Conservation (phyloP, 192 early-diverging fungal genomes). For the Coemansia sp. region DNA sequence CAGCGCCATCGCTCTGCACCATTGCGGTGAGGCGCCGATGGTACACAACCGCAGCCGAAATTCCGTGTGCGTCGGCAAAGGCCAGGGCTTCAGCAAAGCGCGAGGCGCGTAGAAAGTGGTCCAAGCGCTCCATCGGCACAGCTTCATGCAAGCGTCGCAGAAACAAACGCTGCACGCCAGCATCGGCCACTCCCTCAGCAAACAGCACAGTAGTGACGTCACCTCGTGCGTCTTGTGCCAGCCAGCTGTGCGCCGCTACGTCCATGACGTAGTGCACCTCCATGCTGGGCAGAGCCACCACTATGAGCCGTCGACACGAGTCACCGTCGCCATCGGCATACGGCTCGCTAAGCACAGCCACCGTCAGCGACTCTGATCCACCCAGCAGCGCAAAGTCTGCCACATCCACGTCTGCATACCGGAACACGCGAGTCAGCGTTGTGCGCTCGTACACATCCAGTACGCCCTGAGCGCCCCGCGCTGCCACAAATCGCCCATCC, state of each 20-base stretch:
- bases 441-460: slow-evolving; percentile 46
- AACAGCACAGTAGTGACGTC: slow-evolving; percentile 31
- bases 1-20: neutral
- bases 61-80: slow-evolving; percentile 31
- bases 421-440: slow-evolving; percentile 46
- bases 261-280: slow-evolving; percentile 23
- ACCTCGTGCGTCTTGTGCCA: slow-evolving; percentile 27
- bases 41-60: slow-evolving; percentile 25
- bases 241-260: slow-evolving; percentile 28
- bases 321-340: slow-evolving; percentile 1
- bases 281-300: slow-evolving; percentile 32
- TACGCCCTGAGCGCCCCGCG: slow-evolving; percentile 21
- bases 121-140: slow-evolving; percentile 37
- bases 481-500: slow-evolving; percentile 33
- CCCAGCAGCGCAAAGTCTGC: slow-evolving; percentile 38
- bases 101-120: slow-evolving; percentile 30
- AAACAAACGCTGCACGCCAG: slow-evolving; percentile 16
- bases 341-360: slow-evolving; percentile 24
- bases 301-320: slow-evolving; percentile 16
- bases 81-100: slow-evolving; percentile 34
- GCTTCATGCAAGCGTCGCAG: slow-evolving; percentile 36
- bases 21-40: slow-evolving; percentile 25
- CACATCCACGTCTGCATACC: slow-evolving; percentile 16
- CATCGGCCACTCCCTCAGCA: slow-evolving; percentile 24
- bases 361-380: slow-evolving; percentile 7